A percentile compares a stretch with the other conserved stretches of the same genome.
These are phyloP conservation scores for Solanum sparsipilum DNA, from an alignment of 257 asterid genomes.

Conservation along the genomic window DNA sequence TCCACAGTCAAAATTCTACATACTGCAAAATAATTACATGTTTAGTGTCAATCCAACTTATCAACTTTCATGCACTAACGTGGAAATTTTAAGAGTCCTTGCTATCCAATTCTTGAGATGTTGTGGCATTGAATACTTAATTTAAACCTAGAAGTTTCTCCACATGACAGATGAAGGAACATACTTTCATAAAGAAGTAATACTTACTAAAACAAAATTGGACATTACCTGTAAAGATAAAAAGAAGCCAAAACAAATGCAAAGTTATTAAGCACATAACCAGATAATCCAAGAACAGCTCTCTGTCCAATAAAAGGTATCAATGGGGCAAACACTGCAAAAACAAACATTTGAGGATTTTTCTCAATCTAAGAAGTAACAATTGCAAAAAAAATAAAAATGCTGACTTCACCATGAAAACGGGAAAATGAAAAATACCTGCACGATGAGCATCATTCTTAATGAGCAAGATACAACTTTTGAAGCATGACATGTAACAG, in stretches of 20 bases:
- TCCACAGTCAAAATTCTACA: neutral
- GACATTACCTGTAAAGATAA: slow-evolving; percentile 54
- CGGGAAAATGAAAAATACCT: neutral
- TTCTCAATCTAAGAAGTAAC: neutral
- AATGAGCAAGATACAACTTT: neutral
- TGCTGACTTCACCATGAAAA: neutral
- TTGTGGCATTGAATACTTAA: neutral
- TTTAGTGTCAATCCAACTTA: neutral
- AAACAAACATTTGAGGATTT: neutral
- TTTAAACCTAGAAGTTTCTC: neutral
- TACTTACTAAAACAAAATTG: neutral
- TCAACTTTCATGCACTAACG: neutral
- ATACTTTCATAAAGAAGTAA: neutral
- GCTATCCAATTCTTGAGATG: neutral
- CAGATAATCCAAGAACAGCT: slow-evolving; percentile 80
- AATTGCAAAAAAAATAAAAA: neutral
- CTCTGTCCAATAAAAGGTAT: slow-evolving; percentile 74
- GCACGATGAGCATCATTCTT: neutral
- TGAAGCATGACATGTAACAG: neutral
- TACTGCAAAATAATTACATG: neutral
- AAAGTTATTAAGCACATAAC: slow-evolving; percentile 60
- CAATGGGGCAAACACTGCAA: slow-evolving; percentile 78
- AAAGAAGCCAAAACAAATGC: slow-evolving; percentile 65
- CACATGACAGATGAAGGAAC: neutral
- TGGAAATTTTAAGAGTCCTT: neutral